These are phyloP conservation scores for Millerozyma acaciae DNA, from an alignment of 805 yeast genomes.

Conservation along the genomic window DNA sequence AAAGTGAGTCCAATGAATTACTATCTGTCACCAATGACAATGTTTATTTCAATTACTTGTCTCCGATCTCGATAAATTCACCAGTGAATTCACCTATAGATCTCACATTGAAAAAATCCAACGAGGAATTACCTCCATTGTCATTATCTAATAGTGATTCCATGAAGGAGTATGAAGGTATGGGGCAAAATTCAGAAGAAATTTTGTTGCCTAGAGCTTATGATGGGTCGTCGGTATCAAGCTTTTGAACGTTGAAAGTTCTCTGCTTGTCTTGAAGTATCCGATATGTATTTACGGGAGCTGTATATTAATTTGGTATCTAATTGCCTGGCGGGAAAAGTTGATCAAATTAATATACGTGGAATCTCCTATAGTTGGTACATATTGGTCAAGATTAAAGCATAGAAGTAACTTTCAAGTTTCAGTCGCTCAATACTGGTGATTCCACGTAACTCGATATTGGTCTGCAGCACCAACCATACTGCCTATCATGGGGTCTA, in stretches of 20 bases:
- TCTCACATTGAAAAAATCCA: slow-evolving; percentile 26
- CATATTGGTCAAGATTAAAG: slow-evolving; percentile 1
- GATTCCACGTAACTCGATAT: slow-evolving; percentile 8
- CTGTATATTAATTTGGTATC: slow-evolving; percentile 19
- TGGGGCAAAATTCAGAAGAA: slow-evolving; percentile 48
- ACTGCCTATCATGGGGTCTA: slow-evolving; percentile 23
- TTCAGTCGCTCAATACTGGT: slow-evolving; percentile 2
- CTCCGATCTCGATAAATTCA: slow-evolving; percentile 41
- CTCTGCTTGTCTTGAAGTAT: slow-evolving; percentile 12
- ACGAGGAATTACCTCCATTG: slow-evolving; percentile 9
- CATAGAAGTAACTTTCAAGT: slow-evolving; percentile 27
- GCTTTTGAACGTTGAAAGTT: slow-evolving; percentile 10
- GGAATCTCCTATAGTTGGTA: slow-evolving; percentile 12
- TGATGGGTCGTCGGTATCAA: slow-evolving; percentile 6
- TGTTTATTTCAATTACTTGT: slow-evolving; percentile 31
- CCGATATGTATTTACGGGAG: not conserved
- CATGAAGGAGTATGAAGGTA: slow-evolving; percentile 21
- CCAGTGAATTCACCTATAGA: slow-evolving; percentile 38
- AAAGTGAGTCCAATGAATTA: slow-evolving; percentile 8
- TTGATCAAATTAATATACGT: slow-evolving; percentile 21
- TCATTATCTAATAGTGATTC: slow-evolving; percentile 9
- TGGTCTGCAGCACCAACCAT: slow-evolving; percentile 42
- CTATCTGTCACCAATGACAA: slow-evolving; percentile 10
- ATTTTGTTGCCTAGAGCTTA: slow-evolving; percentile 27
- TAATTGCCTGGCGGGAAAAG: slow-evolving; percentile 10